Conservation (phyloP, 441 rosid species). For the Populus trichocarpa region DNA sequence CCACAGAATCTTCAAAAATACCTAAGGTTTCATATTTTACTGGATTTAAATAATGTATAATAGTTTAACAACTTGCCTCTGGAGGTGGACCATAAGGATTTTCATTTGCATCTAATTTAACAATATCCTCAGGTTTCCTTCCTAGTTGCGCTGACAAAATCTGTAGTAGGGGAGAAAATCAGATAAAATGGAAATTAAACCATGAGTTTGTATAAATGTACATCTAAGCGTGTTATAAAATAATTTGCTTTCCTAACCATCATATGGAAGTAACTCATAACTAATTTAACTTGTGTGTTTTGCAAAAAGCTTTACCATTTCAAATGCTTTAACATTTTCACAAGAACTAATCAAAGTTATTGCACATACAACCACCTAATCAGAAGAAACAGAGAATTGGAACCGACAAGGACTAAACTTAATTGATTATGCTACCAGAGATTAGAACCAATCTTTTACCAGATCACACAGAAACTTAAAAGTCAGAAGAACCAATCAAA, state of each 20-base stretch:
- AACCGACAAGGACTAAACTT: not conserved
- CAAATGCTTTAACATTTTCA: not conserved
- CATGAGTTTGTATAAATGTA: not conserved
- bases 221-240: not conserved
- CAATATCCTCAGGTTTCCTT: constrained; percentile 89
- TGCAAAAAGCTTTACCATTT: not conserved
- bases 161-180: constrained; percentile 28
- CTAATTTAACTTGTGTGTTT: not conserved
- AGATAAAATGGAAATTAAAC: not conserved
- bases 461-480: not conserved
- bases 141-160: constrained; percentile 79
- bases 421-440: not conserved
- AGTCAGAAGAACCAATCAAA: not conserved
- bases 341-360: not conserved
- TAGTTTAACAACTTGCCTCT: constrained; percentile 53
- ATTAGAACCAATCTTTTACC: not conserved
- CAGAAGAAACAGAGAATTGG: not conserved
- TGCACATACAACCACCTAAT: not conserved
- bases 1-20: not conserved
- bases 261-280: not conserved
- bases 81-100: constrained; percentile 99
- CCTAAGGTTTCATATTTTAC: not conserved
- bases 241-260: not conserved
- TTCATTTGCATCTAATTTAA: constrained; percentile 96
- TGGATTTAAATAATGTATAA: not conserved